These are phyloP conservation scores for Chlamydomonas incerta DNA, from an alignment of 139 green algal species.

Conservation along the genomic window DNA sequence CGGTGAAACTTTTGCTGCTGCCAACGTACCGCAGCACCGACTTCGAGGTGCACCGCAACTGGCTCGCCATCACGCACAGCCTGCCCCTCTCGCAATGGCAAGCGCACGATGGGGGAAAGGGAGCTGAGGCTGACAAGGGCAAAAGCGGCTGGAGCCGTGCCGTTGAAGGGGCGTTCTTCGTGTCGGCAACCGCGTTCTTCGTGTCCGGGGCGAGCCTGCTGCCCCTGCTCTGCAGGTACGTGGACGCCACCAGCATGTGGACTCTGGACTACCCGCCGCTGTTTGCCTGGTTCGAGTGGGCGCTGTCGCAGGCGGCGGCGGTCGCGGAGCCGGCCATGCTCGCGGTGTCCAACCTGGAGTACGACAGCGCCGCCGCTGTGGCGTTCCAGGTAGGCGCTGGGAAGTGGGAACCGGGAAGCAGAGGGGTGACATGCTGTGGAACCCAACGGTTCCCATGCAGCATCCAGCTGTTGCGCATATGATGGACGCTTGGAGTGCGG, in stretches of 20 bases:
- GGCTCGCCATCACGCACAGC: conserved; percentile 91
- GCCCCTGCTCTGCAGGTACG: too few species aligned
- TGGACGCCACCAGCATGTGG: conserved; percentile 89
- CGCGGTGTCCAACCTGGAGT: conserved; percentile 72
- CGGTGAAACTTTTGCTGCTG: conserved; percentile 85
- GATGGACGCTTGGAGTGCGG: too few species aligned
- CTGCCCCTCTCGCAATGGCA: conserved; percentile 82
- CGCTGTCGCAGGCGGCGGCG: conserved; percentile 72
- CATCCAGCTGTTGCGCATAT: too few species aligned
- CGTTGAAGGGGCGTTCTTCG: too few species aligned
- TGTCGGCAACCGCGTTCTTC: too few species aligned
- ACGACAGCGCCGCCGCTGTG: conserved; percentile 77
- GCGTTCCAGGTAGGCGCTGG: conserved; percentile 84
- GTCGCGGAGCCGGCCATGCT: conserved; percentile 88
- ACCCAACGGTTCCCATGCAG: too few species aligned
- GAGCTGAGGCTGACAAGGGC: too few species aligned
- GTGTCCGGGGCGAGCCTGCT: too few species aligned
- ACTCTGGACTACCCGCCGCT: conserved; percentile 98
- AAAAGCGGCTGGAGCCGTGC: too few species aligned
- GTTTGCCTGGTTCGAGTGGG: conserved; percentile 95
- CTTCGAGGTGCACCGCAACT: conserved; percentile 98
- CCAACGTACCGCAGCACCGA: conserved; percentile 94
- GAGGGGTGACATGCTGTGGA: too few species aligned
- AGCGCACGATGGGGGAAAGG: background rate
- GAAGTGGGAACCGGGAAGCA: too few species aligned